phyloP scores from a whole-genome alignment of 2,329 filamentous ascomycete genomes.

The Hymenoscyphus albidus region DNA sequence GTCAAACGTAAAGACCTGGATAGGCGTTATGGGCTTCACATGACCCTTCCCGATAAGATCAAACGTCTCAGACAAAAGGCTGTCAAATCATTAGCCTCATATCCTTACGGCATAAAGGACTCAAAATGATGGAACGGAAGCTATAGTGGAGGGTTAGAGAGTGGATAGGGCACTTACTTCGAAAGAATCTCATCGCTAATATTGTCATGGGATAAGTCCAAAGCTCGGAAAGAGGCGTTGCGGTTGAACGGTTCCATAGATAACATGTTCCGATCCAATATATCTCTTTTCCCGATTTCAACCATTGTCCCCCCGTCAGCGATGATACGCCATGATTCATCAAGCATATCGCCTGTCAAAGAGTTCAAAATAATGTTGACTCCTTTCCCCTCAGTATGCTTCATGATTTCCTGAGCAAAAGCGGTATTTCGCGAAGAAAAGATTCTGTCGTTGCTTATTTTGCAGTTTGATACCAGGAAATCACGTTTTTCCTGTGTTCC shows the following conservation, averaged over 20 bases:
- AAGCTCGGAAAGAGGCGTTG: slow-evolving; percentile 21
- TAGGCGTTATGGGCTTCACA: slow-evolving; percentile 19
- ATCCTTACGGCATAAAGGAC: too few relatives aligned
- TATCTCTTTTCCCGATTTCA: slow-evolving; percentile 24
- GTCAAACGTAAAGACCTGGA: slow-evolving; percentile 24
- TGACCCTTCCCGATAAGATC: slow-evolving; percentile 12
- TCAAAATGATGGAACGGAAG: too few relatives aligned
- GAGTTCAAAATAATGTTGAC: slow-evolving; percentile 36
- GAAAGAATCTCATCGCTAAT: neutral
- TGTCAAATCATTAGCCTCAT: neutral
- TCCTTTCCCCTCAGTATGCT: slow-evolving; percentile 21
- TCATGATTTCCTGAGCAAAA: slow-evolving; percentile 25
- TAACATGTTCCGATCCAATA: slow-evolving; percentile 16
- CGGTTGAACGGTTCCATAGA: slow-evolving; percentile 21
- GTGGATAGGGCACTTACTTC: too few relatives aligned
- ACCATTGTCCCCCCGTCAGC: slow-evolving; percentile 34
- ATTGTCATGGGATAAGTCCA: slow-evolving; percentile 18
- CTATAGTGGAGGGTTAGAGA: too few relatives aligned
- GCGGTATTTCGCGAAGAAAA: slow-evolving; percentile 33
- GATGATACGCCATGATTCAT: slow-evolving; percentile 34
- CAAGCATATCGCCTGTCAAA: slow-evolving; percentile 26
- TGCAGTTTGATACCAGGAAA: slow-evolving; percentile 28
- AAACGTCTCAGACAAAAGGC: slow-evolving; percentile 1
- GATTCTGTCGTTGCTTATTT: slow-evolving; percentile 39
- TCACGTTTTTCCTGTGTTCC: slow-evolving; percentile 18